Percentiles rank a stretch among this genome's conserved stretches.
Conservation (phyloP, 1,284 basidiomycete species). For the Chiua sp. region DNA sequence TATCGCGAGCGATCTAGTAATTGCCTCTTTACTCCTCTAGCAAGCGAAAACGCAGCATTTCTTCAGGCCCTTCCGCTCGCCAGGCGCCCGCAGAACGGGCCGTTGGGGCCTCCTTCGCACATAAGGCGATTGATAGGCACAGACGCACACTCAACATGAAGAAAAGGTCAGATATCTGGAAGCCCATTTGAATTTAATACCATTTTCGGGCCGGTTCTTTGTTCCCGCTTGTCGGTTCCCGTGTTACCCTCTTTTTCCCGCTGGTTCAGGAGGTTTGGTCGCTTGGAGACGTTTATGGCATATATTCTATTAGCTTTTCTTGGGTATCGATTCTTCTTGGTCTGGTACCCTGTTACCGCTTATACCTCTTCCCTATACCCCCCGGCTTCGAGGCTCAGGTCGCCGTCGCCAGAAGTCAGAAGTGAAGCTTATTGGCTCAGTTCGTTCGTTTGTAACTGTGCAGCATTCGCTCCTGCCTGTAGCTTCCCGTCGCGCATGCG, state of each 20-base stretch:
- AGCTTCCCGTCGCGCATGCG: neutral
- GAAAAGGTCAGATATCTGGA: slow-evolving; percentile 12
- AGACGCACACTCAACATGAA: neutral
- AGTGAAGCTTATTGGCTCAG: neutral
- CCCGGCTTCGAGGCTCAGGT: neutral
- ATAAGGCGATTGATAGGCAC: slow-evolving; percentile 9
- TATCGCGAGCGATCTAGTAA: neutral
- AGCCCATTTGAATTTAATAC: slow-evolving; percentile 7
- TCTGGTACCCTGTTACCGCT: neutral
- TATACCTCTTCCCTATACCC: neutral
- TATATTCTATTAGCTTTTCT: neutral
- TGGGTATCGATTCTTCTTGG: neutral
- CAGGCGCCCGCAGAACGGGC: slow-evolving; percentile 5
- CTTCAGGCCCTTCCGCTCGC: slow-evolving; percentile 10
- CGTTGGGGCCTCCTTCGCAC: neutral
- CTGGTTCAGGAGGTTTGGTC: neutral
- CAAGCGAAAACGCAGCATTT: neutral
- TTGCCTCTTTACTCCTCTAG: slow-evolving; percentile 7
- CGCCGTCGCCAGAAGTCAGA: neutral
- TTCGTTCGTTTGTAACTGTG: slow-evolving; percentile 6
- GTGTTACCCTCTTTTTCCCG: neutral
- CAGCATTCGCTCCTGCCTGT: slow-evolving; percentile 11
- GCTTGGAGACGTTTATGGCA: neutral
- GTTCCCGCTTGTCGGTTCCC: neutral
- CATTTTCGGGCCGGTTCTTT: neutral